Evolutionary conservation across 345 rosid genomes (phyloP).

Genomic region (Chamaenerion angustifolium): DNA sequence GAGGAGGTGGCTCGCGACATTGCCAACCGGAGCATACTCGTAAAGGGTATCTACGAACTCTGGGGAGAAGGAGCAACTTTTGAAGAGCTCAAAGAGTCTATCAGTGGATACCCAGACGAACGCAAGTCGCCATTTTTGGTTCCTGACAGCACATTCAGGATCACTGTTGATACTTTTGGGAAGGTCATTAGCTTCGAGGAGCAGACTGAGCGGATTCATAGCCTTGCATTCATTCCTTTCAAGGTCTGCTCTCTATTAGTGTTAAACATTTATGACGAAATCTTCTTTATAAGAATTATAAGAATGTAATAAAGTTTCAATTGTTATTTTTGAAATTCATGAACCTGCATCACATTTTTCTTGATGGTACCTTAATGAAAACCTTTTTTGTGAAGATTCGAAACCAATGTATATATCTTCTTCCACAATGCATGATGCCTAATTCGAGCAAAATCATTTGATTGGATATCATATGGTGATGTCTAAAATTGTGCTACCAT

Average conservation of each 20-base stretch:
- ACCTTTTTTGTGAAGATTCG: too few relatives aligned
- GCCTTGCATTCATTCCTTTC: conserved; percentile 63
- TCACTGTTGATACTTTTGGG: conserved; percentile 77
- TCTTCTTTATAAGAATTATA: too few relatives aligned
- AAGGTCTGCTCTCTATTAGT: conserved; percentile 26
- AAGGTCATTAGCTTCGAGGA: conserved; percentile 59
- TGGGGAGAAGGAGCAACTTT: conserved; percentile 86
- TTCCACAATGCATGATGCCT: too few relatives aligned
- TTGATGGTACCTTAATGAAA: too few relatives aligned
- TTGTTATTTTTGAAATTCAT: too few relatives aligned
- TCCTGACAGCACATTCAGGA: conserved; percentile 45
- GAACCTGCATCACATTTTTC: too few relatives aligned
- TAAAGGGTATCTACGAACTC: conserved; percentile 88
- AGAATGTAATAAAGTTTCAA: too few relatives aligned
- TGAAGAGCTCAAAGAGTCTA: conserved; percentile 58
- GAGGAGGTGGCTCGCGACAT: conserved; percentile 55
- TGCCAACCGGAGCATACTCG: conserved; percentile 74
- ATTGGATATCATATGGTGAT: too few relatives aligned
- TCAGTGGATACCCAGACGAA: conserved; percentile 56
- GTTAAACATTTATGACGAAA: too few relatives aligned
- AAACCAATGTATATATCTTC: too few relatives aligned
- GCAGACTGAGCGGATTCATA: conserved; percentile 55
- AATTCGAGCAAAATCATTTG: too few relatives aligned
- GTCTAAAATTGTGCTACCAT: too few relatives aligned
- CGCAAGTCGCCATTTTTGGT: conserved; percentile 52